Percentiles rank a stretch among this genome's conserved stretches.
Conservation (phyloP, 176 grass and related monocot genomes). For the Ensete glaucum region DNA sequence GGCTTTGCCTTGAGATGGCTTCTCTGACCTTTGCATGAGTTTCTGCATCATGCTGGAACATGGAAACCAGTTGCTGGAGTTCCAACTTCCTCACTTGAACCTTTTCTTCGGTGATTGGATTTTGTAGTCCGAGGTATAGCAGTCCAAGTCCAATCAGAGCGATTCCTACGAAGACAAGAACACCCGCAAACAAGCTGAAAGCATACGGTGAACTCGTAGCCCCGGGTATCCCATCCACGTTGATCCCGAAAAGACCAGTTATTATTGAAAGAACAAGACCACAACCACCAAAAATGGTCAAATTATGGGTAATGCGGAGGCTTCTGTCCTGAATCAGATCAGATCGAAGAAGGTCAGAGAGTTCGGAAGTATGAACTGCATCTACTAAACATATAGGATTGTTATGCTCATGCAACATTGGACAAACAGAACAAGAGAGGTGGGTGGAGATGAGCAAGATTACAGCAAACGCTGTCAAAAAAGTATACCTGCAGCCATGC, state of each 20-base stretch:
- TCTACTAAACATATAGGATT: background rate
- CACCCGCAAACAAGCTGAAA: slow-evolving; percentile 59
- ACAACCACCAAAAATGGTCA: slow-evolving; percentile 77
- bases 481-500: slow-evolving; percentile 83
- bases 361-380: background rate
- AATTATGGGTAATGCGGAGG: slow-evolving; percentile 80
- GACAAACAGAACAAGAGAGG: no score
- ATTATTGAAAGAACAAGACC: slow-evolving; percentile 84
- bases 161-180: slow-evolving; percentile 57
- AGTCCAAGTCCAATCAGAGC: slow-evolving; percentile 55
- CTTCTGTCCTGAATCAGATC: slow-evolving; percentile 63
- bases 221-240: slow-evolving; percentile 91
- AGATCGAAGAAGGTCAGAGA: background rate
- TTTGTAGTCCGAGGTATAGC: slow-evolving; percentile 75
- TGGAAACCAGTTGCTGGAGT: slow-evolving; percentile 70
- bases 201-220: slow-evolving; percentile 73
- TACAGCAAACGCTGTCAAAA: background rate
- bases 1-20: slow-evolving; percentile 29
- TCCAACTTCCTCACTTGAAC: slow-evolving; percentile 81
- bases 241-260: slow-evolving; percentile 86
- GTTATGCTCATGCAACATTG: background rate
- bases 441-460: background rate
- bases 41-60: slow-evolving; percentile 93
- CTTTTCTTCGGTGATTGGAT: slow-evolving; percentile 67
- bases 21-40: slow-evolving; percentile 89